These are phyloP conservation scores for Coemansia sp. DNA, from an alignment of 192 early-diverging fungal species.

Conservation along the genomic window DNA sequence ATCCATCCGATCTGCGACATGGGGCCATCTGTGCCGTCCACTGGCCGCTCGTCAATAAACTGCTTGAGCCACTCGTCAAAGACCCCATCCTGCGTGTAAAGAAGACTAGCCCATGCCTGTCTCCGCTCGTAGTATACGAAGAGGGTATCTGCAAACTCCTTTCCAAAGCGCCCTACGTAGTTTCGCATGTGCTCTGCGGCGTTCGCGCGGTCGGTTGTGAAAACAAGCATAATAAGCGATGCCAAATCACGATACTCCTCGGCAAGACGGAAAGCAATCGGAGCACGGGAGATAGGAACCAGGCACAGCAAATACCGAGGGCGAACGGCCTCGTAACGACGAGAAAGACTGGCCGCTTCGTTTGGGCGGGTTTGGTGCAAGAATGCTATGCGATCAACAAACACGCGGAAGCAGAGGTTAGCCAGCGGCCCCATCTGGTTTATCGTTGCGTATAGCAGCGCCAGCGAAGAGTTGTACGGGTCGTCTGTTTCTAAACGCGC, in stretches of 20 bases:
- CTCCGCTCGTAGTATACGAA: conserved; percentile 52
- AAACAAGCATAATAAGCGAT: conserved; percentile 35
- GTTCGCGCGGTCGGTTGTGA: conserved; percentile 23
- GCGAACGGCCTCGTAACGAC: conserved; percentile 32
- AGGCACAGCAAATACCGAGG: conserved; percentile 39
- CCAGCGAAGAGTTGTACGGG: conserved; percentile 28
- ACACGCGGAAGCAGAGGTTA: conserved; percentile 39
- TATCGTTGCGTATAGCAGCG: conserved; percentile 36
- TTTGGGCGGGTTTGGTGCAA: conserved; percentile 2
- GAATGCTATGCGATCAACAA: conserved; percentile 32
- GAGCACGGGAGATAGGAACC: conserved; percentile 34
- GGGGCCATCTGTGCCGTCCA: conserved; percentile 5
- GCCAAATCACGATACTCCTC: conserved; percentile 47
- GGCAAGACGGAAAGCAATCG: conserved; percentile 43
- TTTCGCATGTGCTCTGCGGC: conserved; percentile 30
- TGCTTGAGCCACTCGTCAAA: conserved; percentile 29
- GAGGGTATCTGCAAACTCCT: conserved; percentile 33
- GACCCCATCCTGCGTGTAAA: conserved; percentile 15
- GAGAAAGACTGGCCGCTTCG: conserved; percentile 7
- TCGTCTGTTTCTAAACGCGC: conserved; percentile 12
- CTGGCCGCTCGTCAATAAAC: conserved; percentile 23
- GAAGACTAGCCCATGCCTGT: conserved; percentile 46
- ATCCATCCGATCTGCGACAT: conserved; percentile 40
- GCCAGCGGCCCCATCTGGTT: conserved; percentile 42
- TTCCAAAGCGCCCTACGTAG: conserved; percentile 31